These are phyloP conservation scores for Paraglomus brasilianum DNA, from an alignment of 192 early-diverging fungal species.

Conservation along the genomic window DNA sequence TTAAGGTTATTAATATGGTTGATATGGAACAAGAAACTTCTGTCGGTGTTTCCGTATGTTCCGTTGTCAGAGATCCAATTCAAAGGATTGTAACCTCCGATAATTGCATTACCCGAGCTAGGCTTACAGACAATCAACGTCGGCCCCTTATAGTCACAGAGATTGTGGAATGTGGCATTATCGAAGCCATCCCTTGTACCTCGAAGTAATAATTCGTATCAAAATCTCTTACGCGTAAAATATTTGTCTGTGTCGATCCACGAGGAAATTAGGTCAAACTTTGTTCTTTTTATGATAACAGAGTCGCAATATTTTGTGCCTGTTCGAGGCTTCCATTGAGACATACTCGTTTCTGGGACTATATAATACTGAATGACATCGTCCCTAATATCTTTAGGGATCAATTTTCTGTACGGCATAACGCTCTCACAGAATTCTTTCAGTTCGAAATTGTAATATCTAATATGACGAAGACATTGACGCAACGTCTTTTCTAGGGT, in stretches of 20 bases:
- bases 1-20: too few relatives aligned
- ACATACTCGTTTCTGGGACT: too few relatives aligned
- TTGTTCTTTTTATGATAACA: background rate
- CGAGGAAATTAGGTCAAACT: background rate
- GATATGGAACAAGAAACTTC: constrained; percentile 16
- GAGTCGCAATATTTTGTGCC: background rate
- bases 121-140: background rate
- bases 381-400: too few relatives aligned
- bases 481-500: background rate
- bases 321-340: too few relatives aligned
- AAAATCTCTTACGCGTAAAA: too few relatives aligned
- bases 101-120: background rate
- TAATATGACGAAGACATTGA: too few relatives aligned
- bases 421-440: too few relatives aligned
- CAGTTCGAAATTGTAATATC: too few relatives aligned
- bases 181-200: background rate
- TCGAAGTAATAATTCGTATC: constrained; percentile 4
- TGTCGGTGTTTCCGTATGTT: background rate
- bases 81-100: background rate
- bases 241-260: too few relatives aligned
- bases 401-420: too few relatives aligned
- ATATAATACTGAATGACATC: too few relatives aligned
- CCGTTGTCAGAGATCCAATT: background rate
- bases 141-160: constrained; percentile 6
- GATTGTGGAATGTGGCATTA: background rate